Base-by-base conservation (phyloP, 495 filamentous ascomycete species). In the Tuber borchii region DNA sequence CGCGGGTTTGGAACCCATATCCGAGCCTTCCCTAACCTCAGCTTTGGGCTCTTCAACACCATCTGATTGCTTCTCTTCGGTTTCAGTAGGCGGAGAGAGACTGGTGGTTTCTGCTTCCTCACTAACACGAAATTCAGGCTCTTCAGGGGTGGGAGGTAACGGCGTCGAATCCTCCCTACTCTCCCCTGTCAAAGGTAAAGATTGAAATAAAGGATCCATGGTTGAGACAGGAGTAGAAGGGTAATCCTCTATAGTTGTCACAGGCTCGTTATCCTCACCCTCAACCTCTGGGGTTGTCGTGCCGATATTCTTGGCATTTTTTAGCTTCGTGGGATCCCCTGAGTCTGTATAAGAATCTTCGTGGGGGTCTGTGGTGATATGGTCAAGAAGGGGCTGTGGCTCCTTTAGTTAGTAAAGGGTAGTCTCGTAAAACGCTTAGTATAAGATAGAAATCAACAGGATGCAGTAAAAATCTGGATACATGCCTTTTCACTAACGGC, bases 231-330 rank as follows among this genome's bases (percentile, higher is more conserved):
- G 78, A 51, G 78, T 79, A 72, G 78, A 75, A 46, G 78, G 78
- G 19, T 79, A 79, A 31, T 79, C 80, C 22, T 81, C 79, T 43
- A 77, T 73, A 51, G 75, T 69, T 39, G 73, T 76, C 56, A 68
- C 72, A 51, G 69, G 70, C 39, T 71, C 68, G 72, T 80, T 72
- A 26, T 80, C 78, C 45, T 80, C 78, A 44, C 78, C 78, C 70
- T 80, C 74, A 72, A 80, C 74, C 71, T 80, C 78, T 22, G 77
- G 76, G 69, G 73, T 79, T 71, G 78, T 79, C 71, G 78, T 79
- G 40, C 78, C 77, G 34, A 79, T 79, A 45, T 71, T 79, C 44
- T 79, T 79, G 34, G 73, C 73, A 79, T 79, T 48, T 31, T 79
- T 70, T 79, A 48, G 56, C 75, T 79, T 79, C 65, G 72, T 72